Conservation (phyloP, 2,329 filamentous ascomycete species). For the Penicillium verrucosum region DNA sequence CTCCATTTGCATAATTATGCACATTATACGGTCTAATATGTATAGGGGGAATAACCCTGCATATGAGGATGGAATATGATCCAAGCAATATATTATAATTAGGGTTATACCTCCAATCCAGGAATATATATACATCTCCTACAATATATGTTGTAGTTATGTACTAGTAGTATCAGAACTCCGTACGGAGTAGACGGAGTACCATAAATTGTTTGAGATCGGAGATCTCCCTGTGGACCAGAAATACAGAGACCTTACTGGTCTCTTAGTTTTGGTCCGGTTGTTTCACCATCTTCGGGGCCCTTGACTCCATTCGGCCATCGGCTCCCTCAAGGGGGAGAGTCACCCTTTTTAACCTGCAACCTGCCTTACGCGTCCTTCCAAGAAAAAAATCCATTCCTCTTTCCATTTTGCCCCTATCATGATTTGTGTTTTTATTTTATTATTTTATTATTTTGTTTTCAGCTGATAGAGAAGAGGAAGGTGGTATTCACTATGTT, state of each 20-base stretch:
- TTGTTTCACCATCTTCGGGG: conserved; percentile 33
- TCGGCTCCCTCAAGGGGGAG: conserved; percentile 10
- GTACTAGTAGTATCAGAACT: not conserved
- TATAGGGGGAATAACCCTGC: not conserved
- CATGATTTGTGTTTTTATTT: conserved; percentile 1
- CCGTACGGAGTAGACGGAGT: not conserved
- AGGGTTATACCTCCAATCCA: not conserved
- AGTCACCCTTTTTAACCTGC: conserved; percentile 21
- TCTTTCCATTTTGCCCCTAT: conserved; percentile 1
- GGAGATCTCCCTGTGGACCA: conserved; percentile 11
- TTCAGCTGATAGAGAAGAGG: conserved; percentile 4
- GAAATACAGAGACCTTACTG: conserved; percentile 16
- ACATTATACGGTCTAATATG: not conserved
- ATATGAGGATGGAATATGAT: not conserved
- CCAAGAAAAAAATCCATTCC: conserved; percentile 6
- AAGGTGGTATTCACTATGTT: conserved; percentile 11
- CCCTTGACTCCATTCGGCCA: conserved; percentile 26
- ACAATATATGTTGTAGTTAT: not conserved
- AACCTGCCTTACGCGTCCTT: conserved; percentile 31
- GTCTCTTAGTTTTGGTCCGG: conserved; percentile 13
- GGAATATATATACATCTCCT: not conserved
- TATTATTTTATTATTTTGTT: not conserved
- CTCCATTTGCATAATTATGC: not conserved
- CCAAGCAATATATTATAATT: not conserved
- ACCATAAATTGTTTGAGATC: not conserved